Evolutionary conservation across 2,329 filamentous ascomycete species (phyloP), one percentile per base, ranked within the genome.

Genomic region (Calonectria honghensis): DNA sequence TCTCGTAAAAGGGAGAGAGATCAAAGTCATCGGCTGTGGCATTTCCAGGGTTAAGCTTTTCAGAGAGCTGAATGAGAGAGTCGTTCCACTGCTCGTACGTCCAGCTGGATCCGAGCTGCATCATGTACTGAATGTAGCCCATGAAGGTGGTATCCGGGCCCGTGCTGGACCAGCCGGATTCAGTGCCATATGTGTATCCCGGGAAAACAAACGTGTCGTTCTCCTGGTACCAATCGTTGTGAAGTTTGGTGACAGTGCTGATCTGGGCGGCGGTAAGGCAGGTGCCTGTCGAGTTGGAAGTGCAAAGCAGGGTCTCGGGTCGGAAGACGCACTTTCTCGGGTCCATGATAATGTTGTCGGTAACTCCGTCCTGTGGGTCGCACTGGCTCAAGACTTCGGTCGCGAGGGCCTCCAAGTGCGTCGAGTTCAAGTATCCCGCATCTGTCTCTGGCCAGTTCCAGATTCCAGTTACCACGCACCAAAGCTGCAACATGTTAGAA

Each of bases 301-400:
- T 78, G 76, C 88, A 89, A 27, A 84, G 82, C 6, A 89, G 81
- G 6, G 82, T 77, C 29, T 83, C 81, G 37, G 83, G 85, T 75
- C 86, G 82, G 69, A 90, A 84, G 70, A 84, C 78, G 81, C 89
- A 91, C 20, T 81, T 79, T 16, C 81, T 79, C 0, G 89, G 87
- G 39, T 85, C 82, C 67, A 85, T 87, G 66, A 91, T 83, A 75
- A 90, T 89, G 37, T 84, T 85, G 76, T 91, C 89, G 4, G 81
- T 75, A 6, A 89, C 81, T 3, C 89, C 88, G 77, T 90, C 89
- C 52, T 85, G 80, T 1, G 71, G 78, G 78, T 91, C 89, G 76
- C 89, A 90, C 79, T 90, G 89, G 41, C 80, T 81, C 31, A 87
- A 70, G 6, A 90, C 85, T 70, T 88, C 86, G 4, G 82, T 52